phyloP scores from a whole-genome alignment of 441 rosid genomes.

The Geranium incanum region DNA sequence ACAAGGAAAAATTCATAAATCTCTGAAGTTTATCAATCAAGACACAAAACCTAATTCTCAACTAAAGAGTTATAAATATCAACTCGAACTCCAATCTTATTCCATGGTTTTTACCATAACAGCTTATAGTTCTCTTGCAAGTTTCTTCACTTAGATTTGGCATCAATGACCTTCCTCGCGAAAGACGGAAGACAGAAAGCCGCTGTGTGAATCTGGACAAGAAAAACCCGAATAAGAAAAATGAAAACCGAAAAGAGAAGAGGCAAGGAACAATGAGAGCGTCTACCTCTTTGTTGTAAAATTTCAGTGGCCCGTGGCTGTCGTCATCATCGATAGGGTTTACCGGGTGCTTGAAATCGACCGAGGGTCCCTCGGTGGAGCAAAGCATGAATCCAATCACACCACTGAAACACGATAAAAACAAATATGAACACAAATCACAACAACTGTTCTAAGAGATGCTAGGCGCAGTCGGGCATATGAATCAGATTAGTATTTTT shows the following conservation, averaged over 20 bases:
- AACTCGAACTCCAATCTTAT: constrained; percentile 23
- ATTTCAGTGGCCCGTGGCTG: constrained; percentile 47
- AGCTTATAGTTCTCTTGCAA: constrained; percentile 2
- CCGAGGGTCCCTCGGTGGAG: constrained; percentile 77
- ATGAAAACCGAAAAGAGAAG: neutral
- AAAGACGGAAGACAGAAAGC: constrained; percentile 92
- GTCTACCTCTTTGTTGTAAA: constrained; percentile 74
- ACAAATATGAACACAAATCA: neutral
- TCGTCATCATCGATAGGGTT: constrained; percentile 49
- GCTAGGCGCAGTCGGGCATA: no score
- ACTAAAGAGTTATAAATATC: constrained; percentile 6
- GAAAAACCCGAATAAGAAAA: neutral
- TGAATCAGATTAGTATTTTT: no score
- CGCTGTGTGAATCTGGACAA: constrained; percentile 70
- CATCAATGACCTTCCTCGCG: constrained; percentile 75
- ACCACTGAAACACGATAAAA: constrained; percentile 43
- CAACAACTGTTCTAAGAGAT: no score
- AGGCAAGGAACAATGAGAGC: neutral
- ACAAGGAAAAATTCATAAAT: neutral
- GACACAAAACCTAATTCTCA: neutral
- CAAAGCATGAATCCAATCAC: constrained; percentile 96
- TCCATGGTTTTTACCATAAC: constrained; percentile 21
- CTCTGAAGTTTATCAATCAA: neutral
- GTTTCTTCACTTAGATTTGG: constrained; percentile 29
- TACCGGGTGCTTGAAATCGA: constrained; percentile 83